A percentile compares a stretch with the other conserved stretches of the same genome.
These are phyloP conservation scores for Naganishia onofrii DNA, from an alignment of 768 basidiomycete genomes.

Conservation along the genomic window DNA sequence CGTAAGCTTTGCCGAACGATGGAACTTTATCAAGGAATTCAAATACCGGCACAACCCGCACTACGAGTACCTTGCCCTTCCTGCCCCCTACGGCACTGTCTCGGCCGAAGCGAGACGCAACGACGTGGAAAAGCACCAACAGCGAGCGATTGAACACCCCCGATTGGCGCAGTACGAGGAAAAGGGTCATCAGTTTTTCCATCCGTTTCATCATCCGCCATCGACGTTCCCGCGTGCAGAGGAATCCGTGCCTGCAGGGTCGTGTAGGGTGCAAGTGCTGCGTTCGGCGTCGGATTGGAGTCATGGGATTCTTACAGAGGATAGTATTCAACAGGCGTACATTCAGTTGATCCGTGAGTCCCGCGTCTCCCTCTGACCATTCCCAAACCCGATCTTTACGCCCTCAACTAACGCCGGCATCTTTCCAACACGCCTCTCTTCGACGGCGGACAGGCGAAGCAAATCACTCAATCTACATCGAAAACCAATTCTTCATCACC, in stretches of 20 bases:
- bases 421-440: slow-evolving; percentile 40
- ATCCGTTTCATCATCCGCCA: slow-evolving; percentile 52
- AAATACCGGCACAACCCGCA: slow-evolving; percentile 56
- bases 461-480: slow-evolving; percentile 88
- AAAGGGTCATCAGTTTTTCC: slow-evolving; percentile 45
- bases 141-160: slow-evolving; percentile 44
- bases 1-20: slow-evolving; percentile 67
- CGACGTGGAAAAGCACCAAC: slow-evolving; percentile 41
- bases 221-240: slow-evolving; percentile 42
- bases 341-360: not conserved
- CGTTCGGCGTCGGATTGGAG: slow-evolving; percentile 91
- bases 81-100: slow-evolving; percentile 48
- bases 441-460: slow-evolving; percentile 72
- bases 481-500: slow-evolving; percentile 60
- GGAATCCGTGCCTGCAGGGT: slow-evolving; percentile 50
- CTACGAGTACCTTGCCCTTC: slow-evolving; percentile 51
- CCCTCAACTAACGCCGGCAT: slow-evolving; percentile 46
- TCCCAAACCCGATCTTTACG: slow-evolving; percentile 55
- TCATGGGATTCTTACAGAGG: slow-evolving; percentile 83
- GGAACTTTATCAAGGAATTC: slow-evolving; percentile 64
- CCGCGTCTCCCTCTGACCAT: too few species aligned
- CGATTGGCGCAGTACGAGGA: slow-evolving; percentile 50
- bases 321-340: slow-evolving; percentile 67
- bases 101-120: slow-evolving; percentile 31
- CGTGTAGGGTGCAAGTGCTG: slow-evolving; percentile 72